Evolutionary conservation across 495 filamentous ascomycete genomes (phyloP).

Genomic region (Rhypophila decipiens): DNA sequence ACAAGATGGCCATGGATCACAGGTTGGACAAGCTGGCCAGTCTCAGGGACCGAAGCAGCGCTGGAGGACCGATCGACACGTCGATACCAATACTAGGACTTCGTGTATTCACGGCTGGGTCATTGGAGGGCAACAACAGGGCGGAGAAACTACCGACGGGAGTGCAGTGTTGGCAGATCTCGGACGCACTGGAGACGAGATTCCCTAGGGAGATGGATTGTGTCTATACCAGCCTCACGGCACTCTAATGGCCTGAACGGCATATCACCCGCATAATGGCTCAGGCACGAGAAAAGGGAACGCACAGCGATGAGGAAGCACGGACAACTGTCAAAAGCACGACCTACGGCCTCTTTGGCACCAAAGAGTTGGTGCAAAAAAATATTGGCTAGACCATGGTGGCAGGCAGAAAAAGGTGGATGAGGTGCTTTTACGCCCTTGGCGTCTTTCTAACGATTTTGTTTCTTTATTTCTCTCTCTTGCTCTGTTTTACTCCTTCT

Average conservation of each 20-base stretch:
- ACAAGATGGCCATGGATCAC: constrained; percentile 15
- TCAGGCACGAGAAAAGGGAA: too few relatives aligned
- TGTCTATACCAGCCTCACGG: constrained; percentile 12
- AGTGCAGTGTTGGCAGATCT: constrained; percentile 17
- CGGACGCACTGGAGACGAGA: constrained; percentile 14
- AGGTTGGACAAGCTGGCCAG: constrained; percentile 14
- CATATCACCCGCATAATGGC: too few relatives aligned
- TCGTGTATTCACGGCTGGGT: constrained; percentile 7
- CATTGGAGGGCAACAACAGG: neutral
- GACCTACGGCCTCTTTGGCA: too few relatives aligned
- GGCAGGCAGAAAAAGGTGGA: neutral
- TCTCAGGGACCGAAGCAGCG: constrained; percentile 10
- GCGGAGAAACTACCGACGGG: neutral
- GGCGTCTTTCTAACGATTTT: neutral
- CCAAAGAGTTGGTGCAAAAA: too few relatives aligned
- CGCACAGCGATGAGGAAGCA: too few relatives aligned
- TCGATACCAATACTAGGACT: constrained; percentile 2
- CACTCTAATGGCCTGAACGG: too few relatives aligned
- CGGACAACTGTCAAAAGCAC: too few relatives aligned
- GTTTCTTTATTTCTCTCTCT: neutral
- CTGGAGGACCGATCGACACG: neutral
- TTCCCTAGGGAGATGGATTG: constrained; percentile 24
- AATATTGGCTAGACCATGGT: neutral
- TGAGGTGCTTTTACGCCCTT: neutral
- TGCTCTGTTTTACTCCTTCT: neutral